A percentile compares a stretch with the other conserved stretches of the same genome.
These are phyloP conservation scores for Solanum okadae DNA, from an alignment of 257 asterid species.

Conservation along the genomic window DNA sequence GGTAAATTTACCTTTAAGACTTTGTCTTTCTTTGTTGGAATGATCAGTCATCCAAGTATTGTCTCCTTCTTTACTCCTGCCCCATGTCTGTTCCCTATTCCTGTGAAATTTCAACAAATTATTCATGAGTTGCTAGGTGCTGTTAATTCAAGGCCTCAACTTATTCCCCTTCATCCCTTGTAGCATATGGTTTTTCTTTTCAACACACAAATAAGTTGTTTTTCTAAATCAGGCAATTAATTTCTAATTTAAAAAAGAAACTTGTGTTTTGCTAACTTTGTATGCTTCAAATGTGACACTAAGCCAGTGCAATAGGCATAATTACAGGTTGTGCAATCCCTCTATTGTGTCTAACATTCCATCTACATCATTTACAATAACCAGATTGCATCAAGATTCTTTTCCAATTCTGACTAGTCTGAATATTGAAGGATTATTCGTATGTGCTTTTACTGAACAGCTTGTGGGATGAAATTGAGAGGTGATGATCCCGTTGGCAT, in stretches of 20 bases:
- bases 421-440: background rate
- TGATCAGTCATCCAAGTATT: background rate
- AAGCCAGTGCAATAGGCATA: background rate
- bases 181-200: background rate
- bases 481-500: slow-evolving; percentile 89
- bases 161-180: background rate
- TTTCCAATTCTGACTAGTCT: background rate
- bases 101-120: background rate
- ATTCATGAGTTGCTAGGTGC: background rate
- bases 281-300: background rate
- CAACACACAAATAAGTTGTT: background rate
- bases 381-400: background rate
- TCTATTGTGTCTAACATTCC: background rate
- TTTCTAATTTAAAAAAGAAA: background rate
- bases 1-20: background rate
- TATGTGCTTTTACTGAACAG: slow-evolving; percentile 24
- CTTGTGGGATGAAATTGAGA: slow-evolving; percentile 95
- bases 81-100: background rate
- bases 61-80: background rate
- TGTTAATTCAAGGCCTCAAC: background rate
- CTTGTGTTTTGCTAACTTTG: background rate
- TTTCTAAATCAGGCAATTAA: background rate
- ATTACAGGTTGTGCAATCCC: background rate
- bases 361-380: background rate
- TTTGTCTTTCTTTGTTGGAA: slow-evolving; percentile 7